Base-by-base conservation (phyloP, 306 rosid species). In the Vicia villosa region DNA sequence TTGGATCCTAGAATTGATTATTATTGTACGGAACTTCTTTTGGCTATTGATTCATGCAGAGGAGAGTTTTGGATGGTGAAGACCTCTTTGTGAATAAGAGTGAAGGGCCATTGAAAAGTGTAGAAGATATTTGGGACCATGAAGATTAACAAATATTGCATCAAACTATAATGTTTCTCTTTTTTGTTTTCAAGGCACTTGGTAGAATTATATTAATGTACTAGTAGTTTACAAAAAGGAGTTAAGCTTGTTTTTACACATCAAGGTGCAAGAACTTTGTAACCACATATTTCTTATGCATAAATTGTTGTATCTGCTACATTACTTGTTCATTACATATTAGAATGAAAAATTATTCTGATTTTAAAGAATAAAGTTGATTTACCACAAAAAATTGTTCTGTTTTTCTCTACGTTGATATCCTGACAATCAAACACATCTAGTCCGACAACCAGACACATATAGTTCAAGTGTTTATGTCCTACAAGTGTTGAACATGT, bases 31-130 rank as follows among this genome's bases (percentile, higher is more conserved):
- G 38, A 34, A 34, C 10, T 34, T 34, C n/a, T 34, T n/a, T 34
- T 34, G 38, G 38, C 20, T 52, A 21, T 52, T 52, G 59, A 52
- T 21, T n/a, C 59, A 52, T 68, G 67, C 81, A 79, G 86, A 55
- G 67, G 61, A 71, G 84, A 66, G 81, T 73, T 32, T 54, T 85
- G 24, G 84, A 76, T 43, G 89, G 89, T 56, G 84, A 74, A 74
- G 69, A 74, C 0, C 68, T 73, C 24, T 76, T 82, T 62, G 83
- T 82, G 70, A 77, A 77, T 83, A 77, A 82, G 71, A 56, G 43
- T 5, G 57, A 17, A 40, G 86, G 89, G 7, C 85, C 85, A 45
- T 54, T 79, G 19, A 83, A 36, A 60, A 79, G 79, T 74, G 75
- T 30, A 0, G 79, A 49, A 6, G 83, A 78, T 7, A 30, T 82